Base-by-base conservation (phyloP, 108 stramenopile species). In the Nannochloropsis gaditana region DNA sequence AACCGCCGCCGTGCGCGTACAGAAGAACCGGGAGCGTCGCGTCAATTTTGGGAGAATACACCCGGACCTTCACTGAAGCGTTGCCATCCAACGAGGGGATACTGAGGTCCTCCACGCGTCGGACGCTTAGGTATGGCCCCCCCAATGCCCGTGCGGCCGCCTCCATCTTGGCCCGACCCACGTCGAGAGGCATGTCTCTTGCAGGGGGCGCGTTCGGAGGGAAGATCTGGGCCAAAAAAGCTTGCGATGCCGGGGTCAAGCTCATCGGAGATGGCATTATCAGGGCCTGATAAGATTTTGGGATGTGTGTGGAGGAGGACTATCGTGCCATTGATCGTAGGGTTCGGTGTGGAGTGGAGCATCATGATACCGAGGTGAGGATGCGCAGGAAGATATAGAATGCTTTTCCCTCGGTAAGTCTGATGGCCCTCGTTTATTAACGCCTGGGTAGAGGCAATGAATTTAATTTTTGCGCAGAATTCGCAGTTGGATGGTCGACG, bases 1-100 rank as follows among this genome's bases (percentile, higher is more conserved):
- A 73, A 15, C 59, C 59, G 59, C 59, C 59, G 59, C 59, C 59
- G 59, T 73, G 59, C 59, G 59, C 59, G 59, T 73, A 73, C 59
- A 73, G 59, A 5, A 73, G 19, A 15, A 73, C 59, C 4, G 59
- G 59, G 19, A 73, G 59, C 59, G 15, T 73, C 59, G 15, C 19
- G 19, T 73, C 59, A 15, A 73, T n/a, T n/a, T 4, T n/a, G n/a
- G 59, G 59, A 15, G 19, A 73, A 73, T 73, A 73, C 59, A 73
- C 59, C 59, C 59, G 15, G 2, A 73, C n/a, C 59, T 73, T 73
- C 15, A 73, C 3, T 3, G 4, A 15, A 15, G 59, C 59, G 59
- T n/a, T 73, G 3, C 15, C 4, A 73, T 73, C 59, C 59, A 73
- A 73, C 19, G 19, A 73, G n/a, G 59, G 59, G 19, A 73, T n/a